These are phyloP conservation scores for Pseudognaphalium luteoalbum DNA, from an alignment of 129 eudicot genomes.

Conservation along the genomic window DNA sequence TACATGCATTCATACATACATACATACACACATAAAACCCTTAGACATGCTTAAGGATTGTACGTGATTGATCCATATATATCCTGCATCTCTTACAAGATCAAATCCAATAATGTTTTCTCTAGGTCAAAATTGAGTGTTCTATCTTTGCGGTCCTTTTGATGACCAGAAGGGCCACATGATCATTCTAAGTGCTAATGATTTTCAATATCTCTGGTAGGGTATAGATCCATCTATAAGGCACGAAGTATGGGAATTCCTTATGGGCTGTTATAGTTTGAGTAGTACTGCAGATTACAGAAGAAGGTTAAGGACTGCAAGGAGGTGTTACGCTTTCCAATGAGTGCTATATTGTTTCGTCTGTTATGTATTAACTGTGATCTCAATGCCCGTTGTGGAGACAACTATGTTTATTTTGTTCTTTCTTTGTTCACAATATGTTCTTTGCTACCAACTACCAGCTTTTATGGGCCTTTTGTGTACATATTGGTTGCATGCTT, in stretches of 20 bases:
- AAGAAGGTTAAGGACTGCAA: constrained; percentile 69
- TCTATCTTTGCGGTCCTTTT: neutral
- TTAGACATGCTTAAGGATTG: neutral
- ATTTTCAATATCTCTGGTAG: constrained; percentile 38
- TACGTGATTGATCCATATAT: neutral
- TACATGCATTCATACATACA: neutral
- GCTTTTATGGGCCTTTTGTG: constrained; percentile 12
- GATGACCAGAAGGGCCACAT: neutral
- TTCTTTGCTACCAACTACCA: constrained; percentile 4
- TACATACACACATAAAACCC: neutral
- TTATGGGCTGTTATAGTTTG: constrained; percentile 86
- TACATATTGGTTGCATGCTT: constrained; percentile 6
- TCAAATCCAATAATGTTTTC: neutral
- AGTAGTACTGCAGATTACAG: constrained; percentile 90
- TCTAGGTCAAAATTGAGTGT: neutral
- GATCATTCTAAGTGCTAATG: constrained; percentile 6
- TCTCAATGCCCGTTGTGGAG: neutral
- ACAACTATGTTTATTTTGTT: constrained; percentile 1
- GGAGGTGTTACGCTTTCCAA: constrained; percentile 58
- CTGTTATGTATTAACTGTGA: constrained; percentile 19
- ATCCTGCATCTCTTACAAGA: constrained; percentile 12
- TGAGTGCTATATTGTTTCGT: constrained; percentile 2
- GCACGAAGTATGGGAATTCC: constrained; percentile 98
- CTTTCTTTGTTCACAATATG: constrained; percentile 4
- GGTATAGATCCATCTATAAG: constrained; percentile 98